Evolutionary conservation across 257 asterid species (phyloP).

Genomic region (Nicotiana obtusifolia): DNA sequence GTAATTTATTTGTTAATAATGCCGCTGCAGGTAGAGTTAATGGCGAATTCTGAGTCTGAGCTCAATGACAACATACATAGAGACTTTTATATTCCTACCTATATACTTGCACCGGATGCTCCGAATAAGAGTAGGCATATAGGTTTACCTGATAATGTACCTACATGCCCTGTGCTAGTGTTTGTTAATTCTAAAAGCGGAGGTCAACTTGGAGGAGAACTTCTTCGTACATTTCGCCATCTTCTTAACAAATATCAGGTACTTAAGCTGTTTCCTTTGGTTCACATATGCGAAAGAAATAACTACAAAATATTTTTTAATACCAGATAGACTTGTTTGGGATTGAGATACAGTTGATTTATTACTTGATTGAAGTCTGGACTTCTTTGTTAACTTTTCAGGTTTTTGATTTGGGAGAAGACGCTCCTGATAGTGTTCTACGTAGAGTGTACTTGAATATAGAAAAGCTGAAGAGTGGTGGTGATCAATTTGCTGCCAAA

Average conservation of each 20-base stretch:
- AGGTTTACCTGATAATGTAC: conserved; percentile 17
- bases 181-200: conserved; percentile 90
- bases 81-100: conserved; percentile 54
- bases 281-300: not conserved
- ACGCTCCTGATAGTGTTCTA: conserved; percentile 65
- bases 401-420: conserved; percentile 89
- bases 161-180: conserved; percentile 78
- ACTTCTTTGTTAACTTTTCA: conserved; percentile 17
- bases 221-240: conserved; percentile 58
- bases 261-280: not conserved
- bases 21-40: conserved; percentile 23
- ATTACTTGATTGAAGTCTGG: no score
- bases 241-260: conserved; percentile 77
- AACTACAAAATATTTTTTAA: not conserved
- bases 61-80: conserved; percentile 25
- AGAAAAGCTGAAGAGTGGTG: conserved; percentile 54
- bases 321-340: no score
- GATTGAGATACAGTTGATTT: no score
- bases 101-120: conserved; percentile 38
- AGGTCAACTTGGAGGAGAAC: conserved; percentile 93
- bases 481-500: conserved; percentile 46
- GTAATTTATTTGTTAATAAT: conserved; percentile 23
- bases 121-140: conserved; percentile 13
- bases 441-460: conserved; percentile 50
- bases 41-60: conserved; percentile 31